Percentiles rank a stretch among this genome's conserved stretches.
Conservation (phyloP, 1,284 basidiomycete genomes). For the Boletus smithii region DNA sequence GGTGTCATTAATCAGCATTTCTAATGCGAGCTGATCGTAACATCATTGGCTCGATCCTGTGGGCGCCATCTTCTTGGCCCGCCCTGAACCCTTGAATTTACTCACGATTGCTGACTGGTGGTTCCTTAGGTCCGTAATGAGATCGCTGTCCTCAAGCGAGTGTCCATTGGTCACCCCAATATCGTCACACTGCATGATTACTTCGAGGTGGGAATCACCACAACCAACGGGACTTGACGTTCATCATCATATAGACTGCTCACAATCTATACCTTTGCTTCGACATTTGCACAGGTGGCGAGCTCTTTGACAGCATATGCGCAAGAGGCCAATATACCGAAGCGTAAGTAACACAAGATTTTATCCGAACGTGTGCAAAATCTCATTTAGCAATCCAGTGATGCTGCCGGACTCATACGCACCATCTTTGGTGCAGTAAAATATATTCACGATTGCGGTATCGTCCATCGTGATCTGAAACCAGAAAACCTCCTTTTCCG, state of each 20-base stretch:
- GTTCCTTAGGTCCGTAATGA: conserved; percentile 84
- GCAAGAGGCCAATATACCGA: conserved; percentile 97
- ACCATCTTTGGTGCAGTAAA: conserved; percentile 86
- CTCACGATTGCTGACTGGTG: conserved; percentile 8
- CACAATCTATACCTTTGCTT: conserved; percentile 96
- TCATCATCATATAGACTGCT: conserved; percentile 56
- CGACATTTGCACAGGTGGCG: conserved; percentile 96
- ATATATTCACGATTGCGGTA: conserved; percentile 90
- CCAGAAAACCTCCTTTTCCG: conserved; percentile 97
- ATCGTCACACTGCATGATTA: conserved; percentile 94
- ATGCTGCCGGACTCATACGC: conserved; percentile 86
- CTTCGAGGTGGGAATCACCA: conserved; percentile 69
- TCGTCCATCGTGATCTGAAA: conserved; percentile 97
- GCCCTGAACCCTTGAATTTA: conserved; percentile 16
- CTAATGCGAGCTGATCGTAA: conserved; percentile 13
- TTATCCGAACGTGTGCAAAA: conserved; percentile 2
- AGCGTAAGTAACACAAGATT: conserved; percentile 49
- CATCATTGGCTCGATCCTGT: background rate
- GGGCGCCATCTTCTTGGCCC: background rate
- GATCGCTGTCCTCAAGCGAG: conserved; percentile 91
- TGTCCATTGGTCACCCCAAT: conserved; percentile 88
- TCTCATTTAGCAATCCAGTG: conserved; percentile 44
- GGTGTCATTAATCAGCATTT: conserved; percentile 7
- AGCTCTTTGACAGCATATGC: conserved; percentile 98
- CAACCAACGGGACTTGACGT: background rate